Evolutionary conservation across 2,329 filamentous ascomycete species (phyloP).

Genomic region (Epichloe uncinata): DNA sequence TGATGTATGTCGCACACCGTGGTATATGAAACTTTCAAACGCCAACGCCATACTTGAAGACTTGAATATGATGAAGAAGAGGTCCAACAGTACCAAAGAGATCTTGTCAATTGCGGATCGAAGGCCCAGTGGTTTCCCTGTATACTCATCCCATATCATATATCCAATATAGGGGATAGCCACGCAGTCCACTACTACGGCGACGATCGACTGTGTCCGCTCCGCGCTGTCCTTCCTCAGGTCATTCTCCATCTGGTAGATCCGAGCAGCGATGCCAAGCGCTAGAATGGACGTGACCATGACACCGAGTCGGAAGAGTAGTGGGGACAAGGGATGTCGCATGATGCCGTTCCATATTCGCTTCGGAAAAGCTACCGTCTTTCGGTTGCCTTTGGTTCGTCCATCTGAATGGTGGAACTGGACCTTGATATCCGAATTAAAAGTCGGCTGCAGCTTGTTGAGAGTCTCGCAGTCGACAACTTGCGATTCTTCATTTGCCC

Average conservation of each 20-base stretch:
- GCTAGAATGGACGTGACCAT: conserved; percentile 73
- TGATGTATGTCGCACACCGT: conserved; percentile 22
- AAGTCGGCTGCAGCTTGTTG: conserved; percentile 32
- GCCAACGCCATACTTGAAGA: conserved; percentile 84
- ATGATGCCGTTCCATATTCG: conserved; percentile 56
- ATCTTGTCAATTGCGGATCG: conserved; percentile 77
- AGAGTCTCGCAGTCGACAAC: conserved; percentile 33
- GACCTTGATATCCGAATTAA: conserved; percentile 25
- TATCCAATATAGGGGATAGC: conserved; percentile 85
- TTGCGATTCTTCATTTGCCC: conserved; percentile 33
- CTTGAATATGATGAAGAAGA: conserved; percentile 96
- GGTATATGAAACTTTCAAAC: conserved; percentile 65
- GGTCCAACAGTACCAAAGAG: conserved; percentile 75
- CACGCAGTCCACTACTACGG: conserved; percentile 76
- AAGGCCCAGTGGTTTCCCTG: conserved; percentile 79
- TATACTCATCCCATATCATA: conserved; percentile 95
- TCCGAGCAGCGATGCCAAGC: conserved; percentile 62
- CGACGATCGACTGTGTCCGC: conserved; percentile 71
- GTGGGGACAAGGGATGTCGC: conserved; percentile 71
- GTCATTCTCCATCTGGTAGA: conserved; percentile 48
- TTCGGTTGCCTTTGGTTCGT: conserved; percentile 15
- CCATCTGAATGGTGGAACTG: conserved; percentile 15
- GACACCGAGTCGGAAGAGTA: conserved; percentile 70
- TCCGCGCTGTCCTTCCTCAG: conserved; percentile 33
- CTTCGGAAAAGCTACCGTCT: conserved; percentile 28